Percentiles rank a stretch among this genome's conserved stretches.
These are phyloP conservation scores for Chamaenerion angustifolium DNA, from an alignment of 345 rosid species.

Conservation along the genomic window DNA sequence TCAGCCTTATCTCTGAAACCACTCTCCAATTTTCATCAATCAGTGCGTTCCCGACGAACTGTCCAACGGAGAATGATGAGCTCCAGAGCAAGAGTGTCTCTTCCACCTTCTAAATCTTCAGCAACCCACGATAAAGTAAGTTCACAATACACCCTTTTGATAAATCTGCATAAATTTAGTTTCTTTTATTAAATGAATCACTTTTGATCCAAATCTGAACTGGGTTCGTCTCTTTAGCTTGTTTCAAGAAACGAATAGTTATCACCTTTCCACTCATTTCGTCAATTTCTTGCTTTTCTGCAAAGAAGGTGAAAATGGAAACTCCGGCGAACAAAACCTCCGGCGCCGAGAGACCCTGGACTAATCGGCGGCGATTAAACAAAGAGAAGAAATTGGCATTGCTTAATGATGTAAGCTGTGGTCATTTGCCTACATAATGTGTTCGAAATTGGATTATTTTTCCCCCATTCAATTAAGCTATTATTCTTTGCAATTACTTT, in stretches of 20 bases:
- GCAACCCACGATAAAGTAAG: constrained; percentile 39
- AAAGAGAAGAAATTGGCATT: constrained; percentile 67
- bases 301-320: constrained; percentile 50
- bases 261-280: constrained; percentile 3
- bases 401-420: constrained; percentile 58
- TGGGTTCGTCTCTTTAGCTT: constrained; percentile 29
- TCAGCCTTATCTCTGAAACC: constrained; percentile 1
- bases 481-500: constrained; percentile 8
- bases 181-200: constrained; percentile 5
- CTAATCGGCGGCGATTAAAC: constrained; percentile 48
- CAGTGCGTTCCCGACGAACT: neutral
- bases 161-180: constrained; percentile 3
- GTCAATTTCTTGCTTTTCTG: constrained; percentile 10
- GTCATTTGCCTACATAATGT: neutral
- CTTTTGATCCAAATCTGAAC: constrained; percentile 42
- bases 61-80: constrained; percentile 34
- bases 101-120: constrained; percentile 61
- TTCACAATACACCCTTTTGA: constrained; percentile 8
- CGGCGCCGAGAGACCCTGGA: constrained; percentile 28
- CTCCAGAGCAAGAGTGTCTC: constrained; percentile 53
- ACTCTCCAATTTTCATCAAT: neutral
- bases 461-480: too few species aligned
- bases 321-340: constrained; percentile 21
- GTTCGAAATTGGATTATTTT: neutral
- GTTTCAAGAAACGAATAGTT: constrained; percentile 48